Conservation (phyloP, 2,329 filamentous ascomycete species). For the Coleophoma eucalyptorum region DNA sequence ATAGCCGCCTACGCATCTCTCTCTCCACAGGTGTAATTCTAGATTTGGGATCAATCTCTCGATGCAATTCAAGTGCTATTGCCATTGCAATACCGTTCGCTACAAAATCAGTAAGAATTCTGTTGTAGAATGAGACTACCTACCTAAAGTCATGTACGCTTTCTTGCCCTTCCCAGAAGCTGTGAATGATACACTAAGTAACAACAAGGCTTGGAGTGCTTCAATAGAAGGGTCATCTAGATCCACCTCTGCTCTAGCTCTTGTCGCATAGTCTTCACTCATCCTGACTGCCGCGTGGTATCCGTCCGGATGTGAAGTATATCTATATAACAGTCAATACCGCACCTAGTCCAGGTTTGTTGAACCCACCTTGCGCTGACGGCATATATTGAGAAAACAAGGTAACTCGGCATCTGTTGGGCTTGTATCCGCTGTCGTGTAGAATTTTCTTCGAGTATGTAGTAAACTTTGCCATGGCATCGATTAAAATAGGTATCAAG, state of each 20-base stretch:
- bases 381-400: slow-evolving; percentile 55
- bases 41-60: slow-evolving; percentile 63
- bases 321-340: slow-evolving; percentile 41
- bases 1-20: slow-evolving; percentile 74
- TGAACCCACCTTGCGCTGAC: slow-evolving; percentile 54
- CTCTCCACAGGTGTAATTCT: slow-evolving; percentile 64
- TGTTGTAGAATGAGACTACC: slow-evolving; percentile 11
- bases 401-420: slow-evolving; percentile 57
- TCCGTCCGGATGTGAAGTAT: slow-evolving; percentile 63
- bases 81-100: slow-evolving; percentile 79
- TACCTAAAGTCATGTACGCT: slow-evolving; percentile 82
- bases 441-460: slow-evolving; percentile 74
- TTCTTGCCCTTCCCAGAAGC: slow-evolving; percentile 79
- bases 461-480: slow-evolving; percentile 78
- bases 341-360: slow-evolving; percentile 10
- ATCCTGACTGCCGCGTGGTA: slow-evolving; percentile 64
- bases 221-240: slow-evolving; percentile 80
- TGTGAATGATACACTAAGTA: slow-evolving; percentile 73
- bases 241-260: slow-evolving; percentile 67
- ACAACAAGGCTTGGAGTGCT: slow-evolving; percentile 68
- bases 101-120: slow-evolving; percentile 36
- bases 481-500: slow-evolving; percentile 77
- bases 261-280: slow-evolving; percentile 70
- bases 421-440: slow-evolving; percentile 69
- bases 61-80: slow-evolving; percentile 75